Conservation (phyloP, 768 basidiomycete species). For the Fibroporia radiculosa region DNA sequence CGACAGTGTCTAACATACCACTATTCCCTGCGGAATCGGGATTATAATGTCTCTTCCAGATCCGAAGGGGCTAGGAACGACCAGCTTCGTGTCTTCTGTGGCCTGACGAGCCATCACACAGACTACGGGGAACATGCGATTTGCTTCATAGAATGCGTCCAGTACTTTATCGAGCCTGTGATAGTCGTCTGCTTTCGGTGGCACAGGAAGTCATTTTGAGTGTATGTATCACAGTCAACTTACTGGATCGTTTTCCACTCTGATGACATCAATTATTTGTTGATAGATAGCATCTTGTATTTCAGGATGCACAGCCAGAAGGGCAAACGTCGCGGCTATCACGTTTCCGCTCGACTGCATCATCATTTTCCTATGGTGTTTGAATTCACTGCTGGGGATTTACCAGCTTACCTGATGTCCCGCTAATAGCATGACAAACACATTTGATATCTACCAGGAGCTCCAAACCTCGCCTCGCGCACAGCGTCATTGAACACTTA, state of each 20-base stretch:
- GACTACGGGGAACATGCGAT: constrained; percentile 27
- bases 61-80: constrained; percentile 6
- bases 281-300: constrained; percentile 27
- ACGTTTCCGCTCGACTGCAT: constrained; percentile 26
- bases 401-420: constrained; percentile 10
- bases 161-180: constrained; percentile 23
- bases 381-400: background rate
- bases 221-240: too few species aligned
- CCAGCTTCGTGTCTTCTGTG: constrained; percentile 20
- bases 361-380: background rate
- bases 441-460: constrained; percentile 14
- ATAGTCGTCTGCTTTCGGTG: too few species aligned
- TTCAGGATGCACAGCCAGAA: constrained; percentile 21
- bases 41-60: background rate
- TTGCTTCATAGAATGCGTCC: constrained; percentile 24
- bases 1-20: too few species aligned
- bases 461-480: too few species aligned
- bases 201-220: too few species aligned
- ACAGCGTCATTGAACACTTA: constrained; percentile 4
- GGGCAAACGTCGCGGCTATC: constrained; percentile 26
- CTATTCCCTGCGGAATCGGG: background rate
- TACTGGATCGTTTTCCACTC: constrained; percentile 17
- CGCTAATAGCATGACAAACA: constrained; percentile 13
- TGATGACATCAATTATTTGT: constrained; percentile 22
- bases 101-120: constrained; percentile 23